Evolutionary conservation across 2,329 filamentous ascomycete species (phyloP).

Genomic region (Alternaria viburni): DNA sequence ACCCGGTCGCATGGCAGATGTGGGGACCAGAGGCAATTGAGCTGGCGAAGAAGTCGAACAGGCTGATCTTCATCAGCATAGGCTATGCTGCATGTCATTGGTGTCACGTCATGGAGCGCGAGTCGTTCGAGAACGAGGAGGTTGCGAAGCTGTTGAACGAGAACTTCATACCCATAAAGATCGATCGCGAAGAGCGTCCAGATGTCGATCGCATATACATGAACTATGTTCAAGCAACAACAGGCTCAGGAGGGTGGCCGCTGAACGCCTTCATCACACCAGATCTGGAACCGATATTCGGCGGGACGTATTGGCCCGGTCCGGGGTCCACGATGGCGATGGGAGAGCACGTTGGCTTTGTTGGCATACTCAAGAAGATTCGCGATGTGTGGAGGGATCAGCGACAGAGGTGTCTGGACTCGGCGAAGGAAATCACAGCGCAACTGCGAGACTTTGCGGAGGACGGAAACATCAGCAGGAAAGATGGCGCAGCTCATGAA

Average conservation of each 20-base stretch:
- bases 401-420: constrained; percentile 79
- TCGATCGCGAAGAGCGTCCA: constrained; percentile 92
- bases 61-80: constrained; percentile 90
- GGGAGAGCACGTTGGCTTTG: constrained; percentile 72
- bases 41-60: constrained; percentile 80
- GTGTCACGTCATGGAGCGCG: constrained; percentile 86
- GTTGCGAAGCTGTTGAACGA: constrained; percentile 84
- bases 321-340: constrained; percentile 64
- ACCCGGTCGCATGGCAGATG: constrained; percentile 90
- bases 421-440: constrained; percentile 79
- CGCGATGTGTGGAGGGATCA: constrained; percentile 78
- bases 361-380: constrained; percentile 83
- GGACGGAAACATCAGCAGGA: constrained; percentile 72
- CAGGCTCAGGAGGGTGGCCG: constrained; percentile 89
- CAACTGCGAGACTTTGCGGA: constrained; percentile 87
- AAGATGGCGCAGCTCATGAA: constrained; percentile 61
- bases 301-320: constrained; percentile 93
- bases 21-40: constrained; percentile 79
- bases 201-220: constrained; percentile 97
- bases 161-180: constrained; percentile 86
- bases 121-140: constrained; percentile 84
- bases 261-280: constrained; percentile 96
- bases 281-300: constrained; percentile 90
- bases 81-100: constrained; percentile 96
- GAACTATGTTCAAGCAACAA: constrained; percentile 96